Conservation (phyloP, 2,329 filamentous ascomycete genomes). For the Venturia aucupariae region DNA sequence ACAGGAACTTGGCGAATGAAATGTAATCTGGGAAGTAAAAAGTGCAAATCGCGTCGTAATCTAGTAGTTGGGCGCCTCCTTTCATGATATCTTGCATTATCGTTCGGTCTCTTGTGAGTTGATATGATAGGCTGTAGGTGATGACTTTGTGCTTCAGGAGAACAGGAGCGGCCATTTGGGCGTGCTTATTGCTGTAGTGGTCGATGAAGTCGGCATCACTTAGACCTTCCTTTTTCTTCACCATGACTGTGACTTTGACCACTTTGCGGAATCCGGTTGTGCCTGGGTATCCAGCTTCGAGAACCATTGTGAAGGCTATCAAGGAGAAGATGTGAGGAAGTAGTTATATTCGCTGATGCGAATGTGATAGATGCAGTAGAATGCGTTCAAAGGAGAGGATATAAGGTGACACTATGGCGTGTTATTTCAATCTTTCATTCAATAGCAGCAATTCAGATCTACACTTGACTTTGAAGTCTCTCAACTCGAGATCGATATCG, state of each 20-base stretch:
- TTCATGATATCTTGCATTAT: constrained; percentile 38
- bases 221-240: constrained; percentile 39
- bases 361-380: too few relatives aligned
- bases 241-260: constrained; percentile 36
- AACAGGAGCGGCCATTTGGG: constrained; percentile 35
- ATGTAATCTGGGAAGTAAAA: constrained; percentile 39
- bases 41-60: constrained; percentile 40
- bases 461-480: too few relatives aligned
- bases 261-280: constrained; percentile 39
- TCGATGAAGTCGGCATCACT: constrained; percentile 36
- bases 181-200: constrained; percentile 38
- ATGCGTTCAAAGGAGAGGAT: too few relatives aligned
- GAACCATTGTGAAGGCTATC: constrained; percentile 23
- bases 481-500: too few relatives aligned
- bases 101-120: constrained; percentile 34
- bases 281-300: constrained; percentile 37
- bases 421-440: too few relatives aligned
- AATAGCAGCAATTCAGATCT: too few relatives aligned
- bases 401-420: too few relatives aligned
- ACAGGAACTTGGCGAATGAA: constrained; percentile 37
- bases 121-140: constrained; percentile 38
- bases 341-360: too few relatives aligned
- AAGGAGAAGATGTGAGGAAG: too few relatives aligned
- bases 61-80: constrained; percentile 34
- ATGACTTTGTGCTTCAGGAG: constrained; percentile 36